Conservation (phyloP, 225 moss, liverwort and hornwort species). For the Antitrichia curtipendula region DNA sequence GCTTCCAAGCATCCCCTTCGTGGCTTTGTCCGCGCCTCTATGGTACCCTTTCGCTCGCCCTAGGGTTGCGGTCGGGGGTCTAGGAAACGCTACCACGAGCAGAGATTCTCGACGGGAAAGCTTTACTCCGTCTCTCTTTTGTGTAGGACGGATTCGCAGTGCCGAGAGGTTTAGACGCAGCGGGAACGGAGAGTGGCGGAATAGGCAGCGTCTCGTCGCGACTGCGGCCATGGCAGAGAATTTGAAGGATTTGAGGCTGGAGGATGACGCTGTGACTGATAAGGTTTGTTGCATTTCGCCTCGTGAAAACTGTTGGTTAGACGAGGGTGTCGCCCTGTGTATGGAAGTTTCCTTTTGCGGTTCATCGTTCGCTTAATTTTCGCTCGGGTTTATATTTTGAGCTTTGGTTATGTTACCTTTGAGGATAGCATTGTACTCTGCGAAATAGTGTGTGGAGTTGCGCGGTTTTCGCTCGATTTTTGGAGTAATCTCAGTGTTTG, state of each 20-base stretch:
- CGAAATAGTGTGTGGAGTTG: neutral
- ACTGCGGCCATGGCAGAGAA: conserved; percentile 58
- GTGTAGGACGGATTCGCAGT: neutral
- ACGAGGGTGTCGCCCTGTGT: neutral
- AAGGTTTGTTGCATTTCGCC: neutral
- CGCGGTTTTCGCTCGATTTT: neutral
- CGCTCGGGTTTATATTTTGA: neutral
- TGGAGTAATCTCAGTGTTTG: neutral
- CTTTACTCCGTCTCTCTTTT: neutral
- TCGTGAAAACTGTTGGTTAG: neutral
- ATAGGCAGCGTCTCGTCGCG: neutral
- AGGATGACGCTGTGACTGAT: conserved; percentile 20
- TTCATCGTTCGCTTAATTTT: neutral
- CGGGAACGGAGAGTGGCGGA: neutral
- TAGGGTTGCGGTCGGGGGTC: neutral
- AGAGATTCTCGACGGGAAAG: neutral
- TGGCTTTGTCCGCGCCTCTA: neutral
- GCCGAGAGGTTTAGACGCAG: neutral
- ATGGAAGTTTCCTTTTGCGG: neutral
- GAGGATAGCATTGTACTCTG: neutral
- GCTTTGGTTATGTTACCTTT: neutral
- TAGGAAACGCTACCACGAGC: neutral
- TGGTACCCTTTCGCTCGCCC: neutral
- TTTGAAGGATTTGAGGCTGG: conserved; percentile 42
- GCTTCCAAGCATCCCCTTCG: neutral